phyloP scores from a whole-genome alignment of 73 alveolate genomes.

The Stentor coeruleus region DNA sequence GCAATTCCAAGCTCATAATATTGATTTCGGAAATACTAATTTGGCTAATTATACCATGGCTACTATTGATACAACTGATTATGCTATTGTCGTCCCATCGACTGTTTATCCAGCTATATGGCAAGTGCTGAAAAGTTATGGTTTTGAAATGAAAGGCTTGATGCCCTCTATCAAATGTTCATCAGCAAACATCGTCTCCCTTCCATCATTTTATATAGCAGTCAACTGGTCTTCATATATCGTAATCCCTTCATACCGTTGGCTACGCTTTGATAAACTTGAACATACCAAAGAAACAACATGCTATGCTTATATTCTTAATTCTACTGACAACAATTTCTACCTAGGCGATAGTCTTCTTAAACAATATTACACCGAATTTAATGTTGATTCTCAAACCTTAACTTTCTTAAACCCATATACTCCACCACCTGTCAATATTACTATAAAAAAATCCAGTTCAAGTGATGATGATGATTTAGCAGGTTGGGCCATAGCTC shows the following conservation, averaged over 20 bases:
- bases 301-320: neutral
- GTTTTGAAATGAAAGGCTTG: neutral
- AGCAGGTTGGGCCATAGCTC: neutral
- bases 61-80: neutral
- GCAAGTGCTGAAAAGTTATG: neutral
- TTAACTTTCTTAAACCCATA: neutral
- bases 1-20: neutral
- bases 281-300: neutral
- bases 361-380: neutral
- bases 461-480: neutral
- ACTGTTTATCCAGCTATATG: neutral
- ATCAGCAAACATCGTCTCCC: too few relatives aligned
- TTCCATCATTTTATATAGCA: neutral
- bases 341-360: neutral
- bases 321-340: neutral
- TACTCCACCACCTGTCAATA: neutral
- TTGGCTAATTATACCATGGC: neutral
- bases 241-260: neutral
- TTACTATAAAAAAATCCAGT: too few relatives aligned
- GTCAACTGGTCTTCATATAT: neutral
- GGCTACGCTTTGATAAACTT: neutral
- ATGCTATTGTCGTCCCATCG: neutral
- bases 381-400: neutral
- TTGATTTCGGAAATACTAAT: neutral
- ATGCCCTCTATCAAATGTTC: neutral